A percentile compares a stretch with the other conserved stretches of the same genome.
phyloP scores from a whole-genome alignment of 306 rosid genomes.

The Fragaria iinumae region DNA sequence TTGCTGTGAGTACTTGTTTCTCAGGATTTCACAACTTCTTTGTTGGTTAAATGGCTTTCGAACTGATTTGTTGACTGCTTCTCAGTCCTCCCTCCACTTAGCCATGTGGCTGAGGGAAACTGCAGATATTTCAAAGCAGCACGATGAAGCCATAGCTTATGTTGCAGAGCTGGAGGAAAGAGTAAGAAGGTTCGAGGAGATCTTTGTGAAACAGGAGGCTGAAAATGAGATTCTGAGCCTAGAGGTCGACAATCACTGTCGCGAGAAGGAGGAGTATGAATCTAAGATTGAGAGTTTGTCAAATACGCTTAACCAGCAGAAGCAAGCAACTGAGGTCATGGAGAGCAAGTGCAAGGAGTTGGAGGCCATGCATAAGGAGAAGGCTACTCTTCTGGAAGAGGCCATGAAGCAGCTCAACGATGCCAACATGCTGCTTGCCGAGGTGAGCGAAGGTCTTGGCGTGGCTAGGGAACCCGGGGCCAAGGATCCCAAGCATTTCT shows the following conservation, averaged over 20 bases:
- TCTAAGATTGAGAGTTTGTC: background rate
- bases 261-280: background rate
- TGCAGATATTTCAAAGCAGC: background rate
- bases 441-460: background rate
- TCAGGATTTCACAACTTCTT: background rate
- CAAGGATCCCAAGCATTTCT: slow-evolving; percentile 58
- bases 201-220: background rate
- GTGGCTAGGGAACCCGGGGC: slow-evolving; percentile 18
- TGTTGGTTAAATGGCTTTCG: slow-evolving; percentile 3
- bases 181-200: background rate
- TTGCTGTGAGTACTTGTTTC: slow-evolving; percentile 9
- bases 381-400: background rate
- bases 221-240: background rate
- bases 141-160: background rate
- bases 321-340: background rate
- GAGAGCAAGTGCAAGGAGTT: background rate
- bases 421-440: background rate
- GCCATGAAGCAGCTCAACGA: background rate
- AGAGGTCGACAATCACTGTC: background rate
- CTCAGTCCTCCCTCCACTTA: slow-evolving; percentile 12
- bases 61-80: background rate
- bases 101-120: slow-evolving; percentile 12
- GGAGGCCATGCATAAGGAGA: slow-evolving; percentile 14
- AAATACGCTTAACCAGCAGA: slow-evolving; percentile 8
- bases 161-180: slow-evolving; percentile 11